Conservation (phyloP, 2,329 filamentous ascomycete species). For the Xylaria sp. region DNA sequence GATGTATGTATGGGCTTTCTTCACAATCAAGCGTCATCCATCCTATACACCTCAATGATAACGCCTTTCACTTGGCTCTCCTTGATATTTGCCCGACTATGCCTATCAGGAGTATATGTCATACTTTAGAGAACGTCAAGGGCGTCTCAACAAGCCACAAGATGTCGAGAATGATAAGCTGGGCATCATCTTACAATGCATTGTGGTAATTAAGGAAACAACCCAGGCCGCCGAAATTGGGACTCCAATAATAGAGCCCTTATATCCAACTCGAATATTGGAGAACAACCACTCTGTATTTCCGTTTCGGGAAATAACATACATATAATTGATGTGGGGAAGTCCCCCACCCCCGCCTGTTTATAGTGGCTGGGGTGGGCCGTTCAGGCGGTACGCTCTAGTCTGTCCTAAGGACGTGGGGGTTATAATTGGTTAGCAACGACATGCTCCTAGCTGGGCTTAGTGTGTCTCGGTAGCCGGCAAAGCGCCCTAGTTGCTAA, state of each 20-base stretch:
- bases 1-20: background rate
- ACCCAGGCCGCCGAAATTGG: conserved; percentile 7
- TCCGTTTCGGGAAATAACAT: conserved; percentile 2
- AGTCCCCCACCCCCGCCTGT: conserved; percentile 1
- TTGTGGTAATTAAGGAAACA: conserved; percentile 5
- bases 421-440: background rate
- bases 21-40: background rate
- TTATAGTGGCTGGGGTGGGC: background rate
- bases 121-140: background rate
- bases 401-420: background rate
- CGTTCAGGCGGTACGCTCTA: background rate
- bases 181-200: background rate
- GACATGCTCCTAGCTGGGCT: background rate
- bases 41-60: background rate
- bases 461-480: conserved; percentile 19
- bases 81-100: background rate
- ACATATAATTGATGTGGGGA: background rate
- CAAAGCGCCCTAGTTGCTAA: background rate
- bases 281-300: background rate
- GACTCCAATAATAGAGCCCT: conserved; percentile 5
- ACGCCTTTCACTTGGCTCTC: background rate
- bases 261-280: background rate
- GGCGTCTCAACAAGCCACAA: conserved; percentile 15
- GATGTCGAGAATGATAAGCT: conserved; percentile 34
- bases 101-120: no score